Evolutionary conservation across 768 basidiomycete genomes (phyloP), one percentile per base, ranked within the genome.

Genomic region (Pulveroboletus sp.): DNA sequence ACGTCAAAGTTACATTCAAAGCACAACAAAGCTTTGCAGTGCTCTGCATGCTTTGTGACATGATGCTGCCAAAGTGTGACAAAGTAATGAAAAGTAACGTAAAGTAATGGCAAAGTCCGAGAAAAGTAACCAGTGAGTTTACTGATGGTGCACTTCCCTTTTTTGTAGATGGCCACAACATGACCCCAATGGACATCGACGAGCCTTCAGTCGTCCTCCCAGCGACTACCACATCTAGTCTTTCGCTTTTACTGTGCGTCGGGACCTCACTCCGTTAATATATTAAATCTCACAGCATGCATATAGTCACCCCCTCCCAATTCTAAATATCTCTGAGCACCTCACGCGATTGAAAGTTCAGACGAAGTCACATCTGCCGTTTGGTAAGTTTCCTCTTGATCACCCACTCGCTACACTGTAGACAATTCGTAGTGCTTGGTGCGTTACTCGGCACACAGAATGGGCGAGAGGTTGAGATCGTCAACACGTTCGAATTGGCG

Each of bases 281-380:
- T 28, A 33, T 37, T 39, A 46, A 38, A 31, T 41, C 57, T 60
- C 59, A 62, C 56, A 35, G 43, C 38, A 11, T 39, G 18, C 57
- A 57, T 66, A 31, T 62, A 98, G 94, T 48, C 96, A 98, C 68
- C 95, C 96, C 33, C 78, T 98, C 13, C 93, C 96, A 9, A 93
- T 99, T 64, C 78, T 99, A 55, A 96, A 93, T 69, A 87, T 98
- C 61, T 96, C 94, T 1, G 96, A 98, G 62, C 95, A 98, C 71
- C 77, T 89, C 61, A 95, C 90, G 38, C 81, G 96, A 54, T 73
- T 84, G 50, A 85, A 85, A 59, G 77, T 97, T 11, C 86, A 93
- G 67, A 80, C 76, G 37, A 77, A 77, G 50, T 72, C 74, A 15
- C 65, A 69, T 43, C 66, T 73, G 43, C 88, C 87, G 4, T 88